Percentiles rank a stretch among this genome's conserved stretches.
These are phyloP conservation scores for Schizosaccharomyces lindneri DNA, from an alignment of 805 yeast genomes.

Conservation along the genomic window DNA sequence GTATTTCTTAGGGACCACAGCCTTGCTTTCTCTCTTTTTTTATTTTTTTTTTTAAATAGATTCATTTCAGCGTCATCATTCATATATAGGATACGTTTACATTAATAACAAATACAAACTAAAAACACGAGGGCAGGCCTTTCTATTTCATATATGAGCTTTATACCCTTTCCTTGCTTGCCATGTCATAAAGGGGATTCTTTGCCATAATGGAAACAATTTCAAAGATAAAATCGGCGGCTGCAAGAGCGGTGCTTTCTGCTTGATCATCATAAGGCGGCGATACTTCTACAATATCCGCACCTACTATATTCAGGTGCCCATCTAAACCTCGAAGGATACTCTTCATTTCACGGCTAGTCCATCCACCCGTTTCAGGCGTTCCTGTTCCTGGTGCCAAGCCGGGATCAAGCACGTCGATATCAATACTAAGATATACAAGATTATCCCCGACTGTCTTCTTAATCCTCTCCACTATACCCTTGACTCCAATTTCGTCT, in stretches of 20 bases:
- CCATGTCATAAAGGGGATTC: neutral
- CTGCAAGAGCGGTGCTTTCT: slow-evolving; percentile 38
- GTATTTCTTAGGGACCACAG: too few species aligned
- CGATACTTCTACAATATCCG: slow-evolving; percentile 51
- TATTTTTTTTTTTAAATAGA: too few species aligned
- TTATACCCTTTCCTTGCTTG: too few species aligned
- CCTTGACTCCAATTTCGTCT: slow-evolving; percentile 36
- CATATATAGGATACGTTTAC: too few species aligned
- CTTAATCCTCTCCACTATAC: slow-evolving; percentile 30
- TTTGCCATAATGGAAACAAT: slow-evolving; percentile 21
- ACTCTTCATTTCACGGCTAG: slow-evolving; percentile 35
- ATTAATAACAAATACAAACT: too few species aligned
- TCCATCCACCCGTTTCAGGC: slow-evolving; percentile 52
- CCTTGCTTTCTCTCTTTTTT: too few species aligned
- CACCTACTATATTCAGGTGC: slow-evolving; percentile 35
- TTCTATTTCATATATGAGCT: too few species aligned
- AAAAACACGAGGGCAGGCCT: too few species aligned
- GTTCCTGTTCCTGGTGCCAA: slow-evolving; percentile 63
- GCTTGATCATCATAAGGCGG: slow-evolving; percentile 40
- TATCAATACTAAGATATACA: slow-evolving; percentile 54
- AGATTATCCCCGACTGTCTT: slow-evolving; percentile 38
- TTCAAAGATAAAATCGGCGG: slow-evolving; percentile 44
- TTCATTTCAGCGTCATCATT: too few species aligned
- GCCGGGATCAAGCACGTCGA: slow-evolving; percentile 50
- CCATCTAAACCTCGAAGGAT: slow-evolving; percentile 36